Evolutionary conservation across 1,284 basidiomycete species (phyloP), one percentile per base, ranked within the genome.

Genomic region (Omphalotus olearius): DNA sequence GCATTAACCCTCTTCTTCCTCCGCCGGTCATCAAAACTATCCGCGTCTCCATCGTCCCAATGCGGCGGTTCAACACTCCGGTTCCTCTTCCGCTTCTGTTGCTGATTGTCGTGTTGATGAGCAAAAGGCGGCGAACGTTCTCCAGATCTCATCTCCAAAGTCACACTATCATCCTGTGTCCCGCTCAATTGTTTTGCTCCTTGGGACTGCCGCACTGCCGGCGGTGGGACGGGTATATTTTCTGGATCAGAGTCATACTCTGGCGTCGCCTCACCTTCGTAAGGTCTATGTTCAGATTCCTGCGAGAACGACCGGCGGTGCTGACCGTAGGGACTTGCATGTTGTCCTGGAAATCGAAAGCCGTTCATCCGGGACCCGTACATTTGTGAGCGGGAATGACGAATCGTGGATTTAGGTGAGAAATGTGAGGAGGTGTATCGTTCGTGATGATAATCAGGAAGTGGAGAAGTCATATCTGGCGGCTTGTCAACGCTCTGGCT

Each of bases 211-310:
- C 47, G 40, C 51, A 55, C 18, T 41, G 23, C 33, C 42, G 56
- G 56, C 37, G 54, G 51, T 28, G 53, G 43, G 25, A 42, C 57
- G 25, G 56, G 33, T 16, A 35, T 54, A 43, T 60, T 65, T 53
- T 67, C 67, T 25, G 63, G 61, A 43, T 69, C 69, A 6, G 65
- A 63, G 33, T 70, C 68, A 46, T 67, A 68, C 4, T 61, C 61
- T 18, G 63, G 63, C 4, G 63, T 64, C 37, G 57, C 54, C 38
- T 60, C 62, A 39, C 58, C 61, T 20, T 56, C 59, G 39, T 43
- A 56, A 33, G 59, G 62, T 42, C 57, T 51, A 20, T 56, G 33
- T n/a, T 35, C 45, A 20, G 17, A 25, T 14, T 26, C 28, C 28
- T 36, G 44, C 36, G 46, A 42, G 37, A 18, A 47, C 18, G 43